Base-by-base conservation (phyloP, 768 basidiomycete species). In the Ramaria sp. region DNA sequence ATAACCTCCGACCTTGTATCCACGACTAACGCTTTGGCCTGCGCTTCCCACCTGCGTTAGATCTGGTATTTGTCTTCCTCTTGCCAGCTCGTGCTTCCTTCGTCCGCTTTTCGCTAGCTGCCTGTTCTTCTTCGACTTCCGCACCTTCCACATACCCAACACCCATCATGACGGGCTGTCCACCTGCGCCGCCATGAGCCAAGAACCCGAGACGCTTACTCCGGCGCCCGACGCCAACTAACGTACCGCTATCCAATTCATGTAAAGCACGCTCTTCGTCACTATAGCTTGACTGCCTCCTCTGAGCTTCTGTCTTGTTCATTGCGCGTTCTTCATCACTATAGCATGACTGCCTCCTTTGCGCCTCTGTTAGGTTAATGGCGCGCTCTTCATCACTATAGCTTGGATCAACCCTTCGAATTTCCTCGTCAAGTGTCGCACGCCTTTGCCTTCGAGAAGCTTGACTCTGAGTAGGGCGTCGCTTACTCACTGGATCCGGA, bases 101-200 rank as follows among this genome's bases (percentile, higher is more conserved):
- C 51, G 51, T 33, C 31, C 34, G 20, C 15, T 52, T 1, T 34
- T 34, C 51, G 33, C 19, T 27, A 17, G n/a, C 33, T 39, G 17
- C 24, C 31, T 52, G 33, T 4, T 33, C 31, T 4, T 33, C 31
- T 30, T 54, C 52, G 10, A 12, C 19, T 17, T 49, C 69, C 0
- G 68, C 81, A n/a, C 78, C 83, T 45, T 77, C 75, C 4, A 85
- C 77, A 62, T 83, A 83, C 3, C 84, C 86, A 27, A 73, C 77
- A 7, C 81, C 84, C 80, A 88, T 82, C 58, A 81, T 80, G 11
- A 91, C 82, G 1, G 87, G 83, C 1, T 65, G 58, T 0, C 88
- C 88, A 22, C 83, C 86, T 10, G 77, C 86, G 0, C 88, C 88
- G 12, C 88, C 88, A 63, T 80, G 83, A 3, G 85, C 83, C 20